Evolutionary conservation across 1,139 yeast genomes (phyloP).

Genomic region (Yamadazyma conglobata): DNA sequence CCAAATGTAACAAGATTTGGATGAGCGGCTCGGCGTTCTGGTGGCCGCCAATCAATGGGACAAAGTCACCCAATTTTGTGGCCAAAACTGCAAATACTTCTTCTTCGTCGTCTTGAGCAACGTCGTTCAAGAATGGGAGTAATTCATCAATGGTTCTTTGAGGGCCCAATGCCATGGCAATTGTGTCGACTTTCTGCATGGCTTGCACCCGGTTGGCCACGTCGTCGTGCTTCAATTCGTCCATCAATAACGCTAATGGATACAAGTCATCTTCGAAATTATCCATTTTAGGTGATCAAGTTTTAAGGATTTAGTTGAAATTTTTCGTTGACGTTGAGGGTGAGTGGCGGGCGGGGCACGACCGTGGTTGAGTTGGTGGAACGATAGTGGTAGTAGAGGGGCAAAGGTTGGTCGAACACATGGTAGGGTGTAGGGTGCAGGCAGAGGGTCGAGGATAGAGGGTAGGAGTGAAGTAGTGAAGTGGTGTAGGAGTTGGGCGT

Average conservation of each 20-base stretch:
- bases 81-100: slow-evolving; percentile 95
- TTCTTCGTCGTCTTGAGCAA: slow-evolving; percentile 97
- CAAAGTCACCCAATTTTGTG: slow-evolving; percentile 81
- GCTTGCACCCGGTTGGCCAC: slow-evolving; percentile 92
- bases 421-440: background rate
- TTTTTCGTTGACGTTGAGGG: slow-evolving; percentile 9
- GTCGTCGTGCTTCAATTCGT: slow-evolving; percentile 92
- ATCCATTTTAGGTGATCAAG: slow-evolving; percentile 26
- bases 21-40: slow-evolving; percentile 72
- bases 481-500: slow-evolving; percentile 1
- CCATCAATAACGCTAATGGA: slow-evolving; percentile 95
- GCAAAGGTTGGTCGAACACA: background rate
- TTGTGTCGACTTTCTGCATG: slow-evolving; percentile 90
- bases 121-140: slow-evolving; percentile 81
- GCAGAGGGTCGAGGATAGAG: slow-evolving; percentile 1
- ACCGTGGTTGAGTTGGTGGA: background rate
- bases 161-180: slow-evolving; percentile 92
- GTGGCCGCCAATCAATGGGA: slow-evolving; percentile 84
- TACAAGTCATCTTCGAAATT: slow-evolving; percentile 64
- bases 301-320: slow-evolving; percentile 12
- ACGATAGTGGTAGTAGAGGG: no score
- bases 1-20: slow-evolving; percentile 83
- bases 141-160: slow-evolving; percentile 88
- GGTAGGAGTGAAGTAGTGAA: background rate
- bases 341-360: slow-evolving; percentile 3